Evolutionary conservation across 1,284 basidiomycete species (phyloP).

Genomic region (Filobasidium uniguttulatum): DNA sequence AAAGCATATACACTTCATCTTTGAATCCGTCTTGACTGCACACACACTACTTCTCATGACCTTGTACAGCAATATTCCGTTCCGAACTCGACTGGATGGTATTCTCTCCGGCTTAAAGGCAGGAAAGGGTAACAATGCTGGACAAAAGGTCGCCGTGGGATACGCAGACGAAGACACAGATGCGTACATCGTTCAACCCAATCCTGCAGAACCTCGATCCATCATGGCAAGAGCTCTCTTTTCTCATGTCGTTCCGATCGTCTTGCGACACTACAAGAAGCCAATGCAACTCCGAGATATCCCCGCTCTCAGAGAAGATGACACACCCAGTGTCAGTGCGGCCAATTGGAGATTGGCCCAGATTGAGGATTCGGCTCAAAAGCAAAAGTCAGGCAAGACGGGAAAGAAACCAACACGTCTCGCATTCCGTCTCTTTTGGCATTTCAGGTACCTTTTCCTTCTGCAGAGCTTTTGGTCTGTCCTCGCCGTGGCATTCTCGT

Average conservation of each 20-base stretch:
- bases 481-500: conserved; percentile 37
- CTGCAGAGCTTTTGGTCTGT: conserved; percentile 31
- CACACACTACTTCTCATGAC: conserved; percentile 29
- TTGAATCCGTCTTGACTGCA: conserved; percentile 21
- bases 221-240: conserved; percentile 35
- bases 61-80: conserved; percentile 31
- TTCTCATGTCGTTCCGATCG: conserved; percentile 35
- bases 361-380: conserved; percentile 18
- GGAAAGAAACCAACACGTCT: conserved; percentile 26
- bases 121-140: conserved; percentile 21
- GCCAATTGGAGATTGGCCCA: conserved; percentile 35
- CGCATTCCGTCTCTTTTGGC: conserved; percentile 30
- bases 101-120: conserved; percentile 25
- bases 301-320: conserved; percentile 42
- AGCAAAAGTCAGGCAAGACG: conserved; percentile 9
- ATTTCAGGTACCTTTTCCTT: conserved; percentile 28
- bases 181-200: conserved; percentile 19
- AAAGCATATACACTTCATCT: conserved; percentile 12
- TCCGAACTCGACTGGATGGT: conserved; percentile 27
- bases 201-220: conserved; percentile 30
- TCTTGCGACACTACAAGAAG: conserved; percentile 37
- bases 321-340: conserved; percentile 38
- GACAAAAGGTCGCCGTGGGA: conserved; percentile 2
- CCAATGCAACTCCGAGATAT: conserved; percentile 38
- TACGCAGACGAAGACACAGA: conserved; percentile 18